Percentiles rank a stretch among this genome's conserved stretches.
phyloP scores from a whole-genome alignment of 768 basidiomycete species.

The Russula olivacea region DNA sequence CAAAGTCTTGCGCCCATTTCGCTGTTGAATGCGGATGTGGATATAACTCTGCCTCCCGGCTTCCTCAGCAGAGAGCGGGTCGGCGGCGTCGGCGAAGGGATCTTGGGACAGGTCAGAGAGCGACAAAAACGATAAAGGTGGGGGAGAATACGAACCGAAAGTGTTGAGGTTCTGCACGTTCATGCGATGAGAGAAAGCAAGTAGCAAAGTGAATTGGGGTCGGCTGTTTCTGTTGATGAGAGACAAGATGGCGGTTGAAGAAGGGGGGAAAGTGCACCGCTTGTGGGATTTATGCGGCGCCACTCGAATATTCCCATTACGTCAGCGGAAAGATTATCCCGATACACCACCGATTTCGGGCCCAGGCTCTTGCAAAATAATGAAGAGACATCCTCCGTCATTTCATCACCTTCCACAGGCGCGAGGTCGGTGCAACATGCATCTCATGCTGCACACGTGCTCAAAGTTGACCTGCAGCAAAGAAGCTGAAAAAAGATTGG shows the following conservation, averaged over 20 bases:
- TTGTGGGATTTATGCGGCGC: constrained; percentile 14
- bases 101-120: constrained; percentile 43
- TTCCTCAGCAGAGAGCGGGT: constrained; percentile 68
- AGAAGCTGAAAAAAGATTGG: constrained; percentile 76
- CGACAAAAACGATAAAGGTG: constrained; percentile 22
- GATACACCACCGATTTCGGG: constrained; percentile 11
- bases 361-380: not conserved
- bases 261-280: constrained; percentile 22
- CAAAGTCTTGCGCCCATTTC: constrained; percentile 97
- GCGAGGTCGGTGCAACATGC: constrained; percentile 44
- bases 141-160: constrained; percentile 49
- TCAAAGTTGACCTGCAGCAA: constrained; percentile 43
- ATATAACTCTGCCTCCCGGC: constrained; percentile 81
- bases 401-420: constrained; percentile 60
- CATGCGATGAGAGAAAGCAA: constrained; percentile 67
- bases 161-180: constrained; percentile 88
- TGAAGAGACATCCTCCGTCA: constrained; percentile 55
- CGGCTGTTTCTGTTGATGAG: constrained; percentile 34
- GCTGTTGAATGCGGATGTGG: constrained; percentile 97
- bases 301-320: not conserved
- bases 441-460: not conserved
- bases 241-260: constrained; percentile 27
- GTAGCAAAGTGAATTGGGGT: constrained; percentile 41
- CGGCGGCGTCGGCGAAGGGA: constrained; percentile 94
- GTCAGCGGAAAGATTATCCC: constrained; percentile 9